Evolutionary conservation across 441 rosid species (phyloP), one percentile per base, ranked within the genome.

Genomic region (Populus hybrid): DNA sequence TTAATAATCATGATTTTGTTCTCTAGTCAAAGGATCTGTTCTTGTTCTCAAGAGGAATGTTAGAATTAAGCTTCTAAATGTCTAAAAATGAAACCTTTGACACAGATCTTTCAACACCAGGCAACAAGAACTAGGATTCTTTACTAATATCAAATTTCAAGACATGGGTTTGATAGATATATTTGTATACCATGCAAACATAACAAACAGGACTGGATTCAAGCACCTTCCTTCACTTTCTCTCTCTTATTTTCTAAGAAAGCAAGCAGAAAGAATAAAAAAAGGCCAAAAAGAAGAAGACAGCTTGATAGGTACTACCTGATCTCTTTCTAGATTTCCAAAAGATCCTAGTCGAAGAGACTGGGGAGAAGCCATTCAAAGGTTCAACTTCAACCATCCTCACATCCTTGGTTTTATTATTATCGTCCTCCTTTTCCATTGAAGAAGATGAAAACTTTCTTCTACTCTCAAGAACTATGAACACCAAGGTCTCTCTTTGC

Each of bases 291-390:
- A 38, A 57, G 59, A 70, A n/a, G 69, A 69, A 76, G 24, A 64
- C 24, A 8, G 59, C 7, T 9, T 10, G 9, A 10, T 2, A 2
- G 36, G 38, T 23, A 24, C 24, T 68, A 92, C 98, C 93, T 85
- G 98, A 85, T 89, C 94, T 87, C 82, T 83, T 91, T 23, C 95
- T 81, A 67, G 98, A 91, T 70, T 88, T 94, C 98, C 98, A 94
- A 64, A 82, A 86, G 83, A 92, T 84, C 83, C 87, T 89, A 67
- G 95, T 80, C 36, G 94, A 75, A 66, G 92, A 87, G 69, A 76
- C 88, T 6, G 90, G 92, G 68, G 91, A 90, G 87, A 91, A 94
- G 12, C 98, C 94, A 69, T 85, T 83, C 79, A 92, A 79, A 76
- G 82, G 83, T 0, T 83, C 90, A 53, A 81, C 89, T 23, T 83